Evolutionary conservation across 768 basidiomycete genomes (phyloP).

Genomic region (Filobasidium floriforme): DNA sequence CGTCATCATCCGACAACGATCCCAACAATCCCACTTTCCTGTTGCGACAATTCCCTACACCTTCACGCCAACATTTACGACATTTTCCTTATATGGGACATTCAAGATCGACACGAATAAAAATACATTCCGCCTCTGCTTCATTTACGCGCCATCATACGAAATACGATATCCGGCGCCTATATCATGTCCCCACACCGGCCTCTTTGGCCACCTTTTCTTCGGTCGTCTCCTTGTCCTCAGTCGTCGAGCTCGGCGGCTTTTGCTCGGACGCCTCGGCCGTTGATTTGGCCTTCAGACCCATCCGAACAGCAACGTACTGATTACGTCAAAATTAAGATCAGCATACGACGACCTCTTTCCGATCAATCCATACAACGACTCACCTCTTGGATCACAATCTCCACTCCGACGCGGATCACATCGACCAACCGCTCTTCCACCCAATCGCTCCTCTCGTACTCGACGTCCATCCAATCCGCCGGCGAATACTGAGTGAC

Average conservation of each 20-base stretch:
- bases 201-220: background rate
- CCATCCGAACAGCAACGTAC: slow-evolving; percentile 39
- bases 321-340: slow-evolving; percentile 16
- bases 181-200: background rate
- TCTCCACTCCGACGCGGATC: slow-evolving; percentile 73
- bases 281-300: slow-evolving; percentile 21
- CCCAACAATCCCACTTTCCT: no score
- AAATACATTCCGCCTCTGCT: no score
- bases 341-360: background rate
- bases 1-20: no score
- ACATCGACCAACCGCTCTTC: slow-evolving; percentile 88
- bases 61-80: no score
- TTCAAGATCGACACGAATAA: no score
- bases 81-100: no score
- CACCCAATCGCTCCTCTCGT: slow-evolving; percentile 83
- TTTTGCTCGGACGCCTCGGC: background rate
- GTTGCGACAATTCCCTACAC: no score
- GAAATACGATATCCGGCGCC: no score
- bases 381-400: slow-evolving; percentile 71
- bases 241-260: background rate
- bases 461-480: slow-evolving; percentile 73
- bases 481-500: slow-evolving; percentile 74
- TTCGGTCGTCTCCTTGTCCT: background rate
- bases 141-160: no score
- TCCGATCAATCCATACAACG: background rate